Evolutionary conservation across 192 early-diverging fungal genomes (phyloP), one percentile per base, ranked within the genome.

Genomic region (Geranomyces variabilis): DNA sequence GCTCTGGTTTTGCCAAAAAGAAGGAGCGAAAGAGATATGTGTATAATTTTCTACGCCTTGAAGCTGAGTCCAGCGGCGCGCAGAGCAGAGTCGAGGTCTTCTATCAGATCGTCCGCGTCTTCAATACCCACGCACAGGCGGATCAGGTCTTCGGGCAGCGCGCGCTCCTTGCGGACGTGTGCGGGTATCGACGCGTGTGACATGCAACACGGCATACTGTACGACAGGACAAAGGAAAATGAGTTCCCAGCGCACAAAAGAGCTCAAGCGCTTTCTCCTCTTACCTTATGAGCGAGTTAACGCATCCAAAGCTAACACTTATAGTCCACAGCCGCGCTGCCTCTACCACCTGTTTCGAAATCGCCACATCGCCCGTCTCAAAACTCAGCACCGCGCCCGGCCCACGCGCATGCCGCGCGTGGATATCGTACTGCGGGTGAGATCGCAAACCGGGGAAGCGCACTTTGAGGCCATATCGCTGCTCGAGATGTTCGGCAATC

Each of bases 81-180:
- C 73, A 98, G 79, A 13, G 96, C 93, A 30, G 69, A 64, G 34
- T 94, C 83, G 61, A 98, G 80, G 76, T 98, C 96, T 69, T 90
- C 89, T 51, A 96, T 81, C 34, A 98, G 81, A 77, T 98, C 96
- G 17, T 95, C 89, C 15, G 82, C 84, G 81, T 98, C 94, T 66
- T 99, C 96, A 68, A 99, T 99, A 28, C 96, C 96, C 26, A 99
- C 90, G 67, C 96, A 96, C 21, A 99, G 77, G 24, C 96, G 87
- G 73, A 99, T 95, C 77, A 99, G 81, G 81, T 99, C 96, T 83
- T 99, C 96, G n/a, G 95, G 93, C 62, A 99, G 76, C 12, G 83
- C 89, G 12, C 95, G 88, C 72, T 90, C 94, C 75, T 90, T 88
- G 56, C 96, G 86, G 8, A 97, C 86, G 69, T 91, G 85, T 9